phyloP scores from a whole-genome alignment of 208 protist species.

The Leishmania tropica region DNA sequence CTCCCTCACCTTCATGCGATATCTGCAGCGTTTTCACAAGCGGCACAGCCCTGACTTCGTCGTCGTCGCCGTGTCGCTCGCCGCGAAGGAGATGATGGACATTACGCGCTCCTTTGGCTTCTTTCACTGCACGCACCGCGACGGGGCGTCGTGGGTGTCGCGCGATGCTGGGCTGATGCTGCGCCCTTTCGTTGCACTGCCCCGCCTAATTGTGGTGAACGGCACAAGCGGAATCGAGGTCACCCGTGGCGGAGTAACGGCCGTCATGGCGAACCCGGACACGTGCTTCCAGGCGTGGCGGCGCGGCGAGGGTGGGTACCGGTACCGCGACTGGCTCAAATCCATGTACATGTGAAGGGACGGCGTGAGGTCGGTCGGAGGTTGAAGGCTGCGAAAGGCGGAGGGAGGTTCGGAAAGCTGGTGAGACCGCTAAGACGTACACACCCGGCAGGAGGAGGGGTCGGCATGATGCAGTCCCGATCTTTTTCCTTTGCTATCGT shows the following conservation, averaged over 20 bases:
- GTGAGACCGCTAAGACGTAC: neutral
- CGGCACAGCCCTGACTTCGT: slow-evolving; percentile 72
- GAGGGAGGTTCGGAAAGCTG: neutral
- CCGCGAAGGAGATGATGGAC: slow-evolving; percentile 70
- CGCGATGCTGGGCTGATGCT: slow-evolving; percentile 67
- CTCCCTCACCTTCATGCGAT: slow-evolving; percentile 67
- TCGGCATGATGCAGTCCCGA: neutral
- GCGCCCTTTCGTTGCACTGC: slow-evolving; percentile 50
- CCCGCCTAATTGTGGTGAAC: slow-evolving; percentile 68
- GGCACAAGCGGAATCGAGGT: slow-evolving; percentile 67
- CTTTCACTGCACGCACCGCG: slow-evolving; percentile 75
- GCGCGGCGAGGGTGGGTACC: slow-evolving; percentile 36
- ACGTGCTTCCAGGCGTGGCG: slow-evolving; percentile 75
- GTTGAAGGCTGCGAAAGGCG: neutral
- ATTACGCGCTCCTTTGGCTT: slow-evolving; percentile 73
- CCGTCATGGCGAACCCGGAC: slow-evolving; percentile 56
- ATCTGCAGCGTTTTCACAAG: slow-evolving; percentile 51
- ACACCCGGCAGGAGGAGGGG: neutral
- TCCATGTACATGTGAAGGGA: slow-evolving; percentile 21
- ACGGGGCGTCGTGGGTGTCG: slow-evolving; percentile 76
- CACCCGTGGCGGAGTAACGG: slow-evolving; percentile 67
- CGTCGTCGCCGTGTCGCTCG: slow-evolving; percentile 70
- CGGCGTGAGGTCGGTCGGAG: neutral
- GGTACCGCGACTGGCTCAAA: slow-evolving; percentile 20
- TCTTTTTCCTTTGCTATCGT: neutral